These are phyloP conservation scores for Plasmodium vivax DNA, from an alignment of 169 alveolate species.

Conservation along the genomic window DNA sequence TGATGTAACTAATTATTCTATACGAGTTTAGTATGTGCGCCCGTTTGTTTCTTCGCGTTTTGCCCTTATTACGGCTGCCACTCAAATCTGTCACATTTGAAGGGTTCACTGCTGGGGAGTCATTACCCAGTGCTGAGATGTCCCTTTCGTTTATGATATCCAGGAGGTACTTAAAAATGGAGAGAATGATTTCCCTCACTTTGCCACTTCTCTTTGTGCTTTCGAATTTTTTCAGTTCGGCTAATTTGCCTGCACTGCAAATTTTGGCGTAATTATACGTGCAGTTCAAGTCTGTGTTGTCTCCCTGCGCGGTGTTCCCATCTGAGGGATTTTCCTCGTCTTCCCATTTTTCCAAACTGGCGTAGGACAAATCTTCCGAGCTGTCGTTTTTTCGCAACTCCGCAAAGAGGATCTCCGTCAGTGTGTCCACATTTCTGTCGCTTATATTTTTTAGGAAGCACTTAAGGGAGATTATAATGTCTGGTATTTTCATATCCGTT, in stretches of 20 bases:
- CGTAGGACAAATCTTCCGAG: slow-evolving; percentile 35
- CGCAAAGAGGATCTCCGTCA: slow-evolving; percentile 29
- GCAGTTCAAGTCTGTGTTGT: not conserved
- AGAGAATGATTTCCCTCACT: slow-evolving; percentile 53
- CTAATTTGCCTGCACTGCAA: slow-evolving; percentile 6
- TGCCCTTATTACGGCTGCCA: not conserved
- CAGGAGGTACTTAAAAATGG: slow-evolving; percentile 47
- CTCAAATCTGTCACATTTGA: not conserved
- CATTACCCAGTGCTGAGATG: not conserved
- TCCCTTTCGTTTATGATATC: slow-evolving; percentile 56
- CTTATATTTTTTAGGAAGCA: slow-evolving; percentile 47
- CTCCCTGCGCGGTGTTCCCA: not conserved
- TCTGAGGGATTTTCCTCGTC: not conserved
- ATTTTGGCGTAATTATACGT: slow-evolving; percentile 15
- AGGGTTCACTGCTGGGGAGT: not conserved
- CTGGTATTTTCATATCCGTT: slow-evolving; percentile 30
- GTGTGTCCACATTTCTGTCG: slow-evolving; percentile 36
- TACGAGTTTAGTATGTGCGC: slow-evolving; percentile 11
- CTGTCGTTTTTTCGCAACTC: slow-evolving; percentile 36
- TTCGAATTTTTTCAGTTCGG: slow-evolving; percentile 35
- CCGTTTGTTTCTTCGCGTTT: not conserved
- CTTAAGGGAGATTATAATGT: slow-evolving; percentile 29
- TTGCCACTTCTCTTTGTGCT: slow-evolving; percentile 20
- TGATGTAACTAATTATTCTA: slow-evolving; percentile 41
- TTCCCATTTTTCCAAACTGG: slow-evolving; percentile 5